Percentiles rank a stretch among this genome's conserved stretches.
These are phyloP conservation scores for Teunomyces gatunensis DNA, from an alignment of 805 yeast genomes.

Conservation along the genomic window DNA sequence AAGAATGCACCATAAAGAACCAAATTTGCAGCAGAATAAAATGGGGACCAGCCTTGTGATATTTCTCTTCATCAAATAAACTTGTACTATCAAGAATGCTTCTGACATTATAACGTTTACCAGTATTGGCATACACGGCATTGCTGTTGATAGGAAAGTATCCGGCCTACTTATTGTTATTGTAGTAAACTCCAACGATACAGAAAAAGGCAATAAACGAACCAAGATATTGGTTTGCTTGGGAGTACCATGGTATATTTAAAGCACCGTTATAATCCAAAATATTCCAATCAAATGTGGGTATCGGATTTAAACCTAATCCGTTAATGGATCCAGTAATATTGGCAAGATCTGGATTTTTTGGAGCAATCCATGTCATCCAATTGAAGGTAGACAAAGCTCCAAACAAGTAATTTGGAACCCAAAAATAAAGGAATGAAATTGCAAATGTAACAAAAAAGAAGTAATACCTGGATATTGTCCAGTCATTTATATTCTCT, in stretches of 20 bases:
- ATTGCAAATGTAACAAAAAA: constrained; percentile 11
- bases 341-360: constrained; percentile 45
- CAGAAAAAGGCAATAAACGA: constrained; percentile 19
- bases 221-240: constrained; percentile 23
- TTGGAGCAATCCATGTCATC: constrained; percentile 58
- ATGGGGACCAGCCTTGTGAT: constrained; percentile 21
- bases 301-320: constrained; percentile 30
- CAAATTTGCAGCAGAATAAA: constrained; percentile 21
- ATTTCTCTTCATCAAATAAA: constrained; percentile 14
- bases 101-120: constrained; percentile 19
- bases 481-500: constrained; percentile 31
- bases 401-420: constrained; percentile 42
- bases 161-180: constrained; percentile 28
- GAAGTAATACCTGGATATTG: constrained; percentile 23
- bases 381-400: constrained; percentile 49
- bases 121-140: constrained; percentile 23
- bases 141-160: constrained; percentile 25
- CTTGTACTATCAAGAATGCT: constrained; percentile 5
- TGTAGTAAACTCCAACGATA: constrained; percentile 27
- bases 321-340: constrained; percentile 46
- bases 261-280: constrained; percentile 14
- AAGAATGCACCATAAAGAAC: constrained; percentile 22
- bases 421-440: constrained; percentile 35
- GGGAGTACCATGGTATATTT: constrained; percentile 23
- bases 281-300: constrained; percentile 29